Percentiles rank a stretch among this genome's conserved stretches.
These are phyloP conservation scores for Goffeauzyma gilvescens DNA, from an alignment of 768 basidiomycete genomes.

Conservation along the genomic window DNA sequence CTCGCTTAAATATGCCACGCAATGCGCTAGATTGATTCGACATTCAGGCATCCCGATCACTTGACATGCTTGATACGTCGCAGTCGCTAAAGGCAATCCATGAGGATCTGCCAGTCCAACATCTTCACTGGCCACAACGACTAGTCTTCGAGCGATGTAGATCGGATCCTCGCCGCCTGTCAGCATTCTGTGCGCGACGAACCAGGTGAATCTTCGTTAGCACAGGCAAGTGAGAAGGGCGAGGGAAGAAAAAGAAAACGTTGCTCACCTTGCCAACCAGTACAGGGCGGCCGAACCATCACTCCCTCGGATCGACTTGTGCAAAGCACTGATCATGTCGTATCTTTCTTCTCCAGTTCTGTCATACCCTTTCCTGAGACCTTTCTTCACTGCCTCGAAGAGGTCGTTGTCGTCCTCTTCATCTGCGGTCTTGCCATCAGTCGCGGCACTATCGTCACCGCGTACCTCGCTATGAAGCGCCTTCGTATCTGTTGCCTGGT, in stretches of 20 bases:
- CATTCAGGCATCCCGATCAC: neutral
- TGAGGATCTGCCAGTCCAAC: constrained; percentile 59
- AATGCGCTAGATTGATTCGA: constrained; percentile 33
- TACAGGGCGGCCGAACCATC: constrained; percentile 64
- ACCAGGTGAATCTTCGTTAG: constrained; percentile 1
- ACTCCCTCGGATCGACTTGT: constrained; percentile 63
- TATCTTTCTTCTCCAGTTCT: constrained; percentile 56
- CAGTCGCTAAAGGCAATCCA: constrained; percentile 51
- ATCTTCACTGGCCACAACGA: constrained; percentile 70
- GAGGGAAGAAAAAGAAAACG: neutral
- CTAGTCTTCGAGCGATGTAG: constrained; percentile 51
- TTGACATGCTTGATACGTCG: neutral
- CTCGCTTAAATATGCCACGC: constrained; percentile 59
- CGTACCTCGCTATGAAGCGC: too few relatives aligned
- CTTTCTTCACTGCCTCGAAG: constrained; percentile 35
- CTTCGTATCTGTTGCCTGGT: neutral
- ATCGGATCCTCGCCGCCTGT: constrained; percentile 62
- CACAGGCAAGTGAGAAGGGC: too few relatives aligned
- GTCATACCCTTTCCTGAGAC: constrained; percentile 52
- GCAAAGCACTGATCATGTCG: constrained; percentile 66
- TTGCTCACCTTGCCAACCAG: constrained; percentile 49
- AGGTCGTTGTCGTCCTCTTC: constrained; percentile 37
- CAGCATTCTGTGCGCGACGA: constrained; percentile 41
- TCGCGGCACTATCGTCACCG: too few relatives aligned
- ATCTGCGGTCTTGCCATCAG: constrained; percentile 29